Conservation (phyloP, 2,329 filamentous ascomycete genomes). For the Calonectria fujianensis region DNA sequence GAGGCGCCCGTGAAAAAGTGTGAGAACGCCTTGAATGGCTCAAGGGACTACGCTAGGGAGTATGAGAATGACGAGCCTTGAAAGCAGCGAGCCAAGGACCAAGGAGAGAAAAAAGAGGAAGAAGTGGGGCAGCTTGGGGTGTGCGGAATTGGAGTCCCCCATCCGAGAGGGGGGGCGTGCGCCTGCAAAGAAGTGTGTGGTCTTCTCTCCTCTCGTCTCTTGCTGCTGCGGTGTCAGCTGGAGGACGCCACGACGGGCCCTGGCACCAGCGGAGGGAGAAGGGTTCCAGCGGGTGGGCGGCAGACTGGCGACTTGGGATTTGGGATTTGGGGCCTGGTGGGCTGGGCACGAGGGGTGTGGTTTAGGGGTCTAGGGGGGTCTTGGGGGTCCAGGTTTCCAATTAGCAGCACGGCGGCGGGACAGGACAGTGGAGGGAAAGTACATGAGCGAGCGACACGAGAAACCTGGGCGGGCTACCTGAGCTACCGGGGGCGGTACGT, state of each 20-base stretch:
- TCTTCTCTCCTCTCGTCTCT: conserved; percentile 27
- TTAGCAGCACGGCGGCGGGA: conserved; percentile 32
- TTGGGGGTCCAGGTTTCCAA: conserved; percentile 36
- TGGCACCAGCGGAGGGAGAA: conserved; percentile 47
- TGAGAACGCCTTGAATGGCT: conserved; percentile 34
- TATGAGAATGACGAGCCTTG: conserved; percentile 25
- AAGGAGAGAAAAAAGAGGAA: conserved; percentile 11
- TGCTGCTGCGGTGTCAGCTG: conserved; percentile 54
- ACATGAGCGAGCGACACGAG: conserved; percentile 28
- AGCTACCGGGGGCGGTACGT: conserved; percentile 25
- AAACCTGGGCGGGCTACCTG: conserved; percentile 33
- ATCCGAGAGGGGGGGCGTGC: conserved; percentile 29
- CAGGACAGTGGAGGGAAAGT: conserved; percentile 29
- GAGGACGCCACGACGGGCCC: conserved; percentile 55
- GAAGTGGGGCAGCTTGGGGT: conserved; percentile 4
- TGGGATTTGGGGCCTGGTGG: conserved; percentile 34
- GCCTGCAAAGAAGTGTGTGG: conserved; percentile 1
- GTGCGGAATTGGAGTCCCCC: conserved; percentile 23
- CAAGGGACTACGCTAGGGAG: conserved; percentile 21
- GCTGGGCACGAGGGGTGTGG: conserved; percentile 26
- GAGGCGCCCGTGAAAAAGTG: conserved; percentile 33
- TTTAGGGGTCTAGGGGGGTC: conserved; percentile 25
- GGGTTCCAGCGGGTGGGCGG: conserved; percentile 35
- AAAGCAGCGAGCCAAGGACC: conserved; percentile 6
- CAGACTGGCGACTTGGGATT: conserved; percentile 31